A percentile compares a stretch with the other conserved stretches of the same genome.
Evolutionary conservation across 495 filamentous ascomycete genomes (phyloP).

Genomic region (Trichoderma asperelloides): DNA sequence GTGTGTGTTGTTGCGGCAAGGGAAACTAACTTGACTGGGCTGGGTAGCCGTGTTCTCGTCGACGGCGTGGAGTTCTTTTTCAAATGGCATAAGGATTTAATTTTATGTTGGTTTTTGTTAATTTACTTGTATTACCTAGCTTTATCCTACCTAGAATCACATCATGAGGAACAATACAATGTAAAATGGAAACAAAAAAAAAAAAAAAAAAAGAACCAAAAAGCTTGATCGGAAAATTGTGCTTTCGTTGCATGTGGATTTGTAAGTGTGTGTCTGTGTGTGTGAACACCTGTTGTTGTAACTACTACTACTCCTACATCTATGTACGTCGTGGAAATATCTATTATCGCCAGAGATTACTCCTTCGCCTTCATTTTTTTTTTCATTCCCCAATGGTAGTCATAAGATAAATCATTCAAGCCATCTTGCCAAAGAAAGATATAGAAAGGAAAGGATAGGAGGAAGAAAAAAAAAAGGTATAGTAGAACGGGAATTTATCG

Average conservation of each 20-base stretch:
- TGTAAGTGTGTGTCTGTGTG: background rate
- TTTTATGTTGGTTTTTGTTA: background rate
- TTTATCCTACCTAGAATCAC: background rate
- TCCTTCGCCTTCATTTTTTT: background rate
- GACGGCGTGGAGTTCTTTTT: constrained; percentile 8
- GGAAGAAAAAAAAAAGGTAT: background rate
- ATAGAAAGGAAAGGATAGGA: background rate
- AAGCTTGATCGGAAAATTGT: background rate
- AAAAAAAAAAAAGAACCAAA: background rate
- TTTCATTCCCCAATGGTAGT: background rate
- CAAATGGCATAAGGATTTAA: background rate
- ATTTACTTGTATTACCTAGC: background rate
- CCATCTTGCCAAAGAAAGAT: background rate
- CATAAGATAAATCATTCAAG: background rate
- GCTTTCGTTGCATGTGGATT: background rate
- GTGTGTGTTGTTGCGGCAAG: background rate
- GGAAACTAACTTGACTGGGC: background rate
- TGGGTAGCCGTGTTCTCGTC: background rate
- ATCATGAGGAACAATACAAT: background rate
- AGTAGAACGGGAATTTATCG: background rate
- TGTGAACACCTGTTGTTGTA: background rate
- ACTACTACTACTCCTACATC: background rate
- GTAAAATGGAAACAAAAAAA: background rate
- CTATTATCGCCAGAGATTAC: background rate
- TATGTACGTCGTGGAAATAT: background rate